phyloP scores from a whole-genome alignment of 352 stramenopile species.

The Globisporangium canariense region DNA sequence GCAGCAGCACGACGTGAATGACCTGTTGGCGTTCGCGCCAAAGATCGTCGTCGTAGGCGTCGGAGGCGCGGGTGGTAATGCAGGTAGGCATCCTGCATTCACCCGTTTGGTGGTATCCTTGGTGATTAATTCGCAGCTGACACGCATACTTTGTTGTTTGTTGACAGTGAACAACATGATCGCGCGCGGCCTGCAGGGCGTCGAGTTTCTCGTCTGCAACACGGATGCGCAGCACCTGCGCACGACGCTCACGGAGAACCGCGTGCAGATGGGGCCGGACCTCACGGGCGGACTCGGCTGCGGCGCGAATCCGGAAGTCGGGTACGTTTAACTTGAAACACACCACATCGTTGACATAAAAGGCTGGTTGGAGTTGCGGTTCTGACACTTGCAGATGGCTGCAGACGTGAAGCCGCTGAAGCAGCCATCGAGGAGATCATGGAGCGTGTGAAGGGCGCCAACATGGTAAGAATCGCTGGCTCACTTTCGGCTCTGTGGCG shows the following conservation, averaged over 20 bases:
- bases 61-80: conserved; percentile 86
- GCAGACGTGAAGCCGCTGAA: conserved; percentile 69
- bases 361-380: not conserved
- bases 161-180: conserved; percentile 88
- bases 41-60: conserved; percentile 88
- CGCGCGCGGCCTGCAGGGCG: conserved; percentile 70
- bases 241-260: conserved; percentile 89
- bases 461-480: conserved; percentile 54
- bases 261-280: conserved; percentile 86
- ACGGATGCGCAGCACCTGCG: conserved; percentile 90
- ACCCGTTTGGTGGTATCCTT: not conserved
- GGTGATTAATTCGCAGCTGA: not conserved
- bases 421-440: conserved; percentile 82
- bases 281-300: conserved; percentile 81
- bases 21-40: conserved; percentile 74
- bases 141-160: not conserved
- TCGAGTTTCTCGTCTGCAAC: conserved; percentile 90
- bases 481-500: too few relatives aligned
- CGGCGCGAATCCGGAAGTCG: conserved; percentile 79
- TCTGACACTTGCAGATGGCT: not conserved
- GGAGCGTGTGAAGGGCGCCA: conserved; percentile 75
- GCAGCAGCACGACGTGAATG: conserved; percentile 52
- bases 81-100: conserved; percentile 29
- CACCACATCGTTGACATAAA: not conserved
- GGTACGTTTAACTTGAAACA: conserved; percentile 25